These are phyloP conservation scores for Plasmodium chabaudi DNA, from an alignment of 169 alveolate species.

Conservation along the genomic window DNA sequence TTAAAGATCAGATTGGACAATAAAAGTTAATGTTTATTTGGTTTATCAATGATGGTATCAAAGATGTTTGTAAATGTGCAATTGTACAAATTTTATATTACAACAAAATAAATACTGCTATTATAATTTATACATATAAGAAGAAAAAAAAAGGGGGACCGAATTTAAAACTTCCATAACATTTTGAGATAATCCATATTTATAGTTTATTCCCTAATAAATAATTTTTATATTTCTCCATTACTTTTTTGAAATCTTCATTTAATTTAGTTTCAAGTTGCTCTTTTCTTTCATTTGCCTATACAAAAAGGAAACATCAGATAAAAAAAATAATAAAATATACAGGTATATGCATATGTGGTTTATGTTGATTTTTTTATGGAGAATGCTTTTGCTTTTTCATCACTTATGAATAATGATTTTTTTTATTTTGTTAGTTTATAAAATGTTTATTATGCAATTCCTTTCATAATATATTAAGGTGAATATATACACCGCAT, in stretches of 20 bases:
- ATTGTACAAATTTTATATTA: no score
- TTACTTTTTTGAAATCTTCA: conserved; percentile 64
- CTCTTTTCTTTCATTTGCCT: conserved; percentile 74
- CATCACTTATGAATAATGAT: background rate
- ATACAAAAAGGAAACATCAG: conserved; percentile 21
- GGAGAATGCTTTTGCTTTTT: background rate
- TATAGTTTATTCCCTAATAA: conserved; percentile 63
- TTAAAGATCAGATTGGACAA: conserved; percentile 73
- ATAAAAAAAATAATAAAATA: background rate
- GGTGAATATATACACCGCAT: background rate
- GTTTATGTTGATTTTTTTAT: background rate
- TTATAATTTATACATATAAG: background rate
- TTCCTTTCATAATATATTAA: conserved; percentile 7
- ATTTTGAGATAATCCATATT: conserved; percentile 5
- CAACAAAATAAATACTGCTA: background rate
- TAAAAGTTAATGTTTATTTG: background rate
- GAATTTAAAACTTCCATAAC: background rate
- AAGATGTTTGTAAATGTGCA: no score
- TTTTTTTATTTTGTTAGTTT: background rate
- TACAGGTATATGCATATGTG: background rate
- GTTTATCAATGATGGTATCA: no score
- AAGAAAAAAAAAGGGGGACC: conserved; percentile 7
- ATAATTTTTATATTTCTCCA: conserved; percentile 66
- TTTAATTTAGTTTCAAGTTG: conserved; percentile 63
- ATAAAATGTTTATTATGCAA: background rate